Conservation (phyloP, 768 basidiomycete genomes). For the Lentinula sp. region DNA sequence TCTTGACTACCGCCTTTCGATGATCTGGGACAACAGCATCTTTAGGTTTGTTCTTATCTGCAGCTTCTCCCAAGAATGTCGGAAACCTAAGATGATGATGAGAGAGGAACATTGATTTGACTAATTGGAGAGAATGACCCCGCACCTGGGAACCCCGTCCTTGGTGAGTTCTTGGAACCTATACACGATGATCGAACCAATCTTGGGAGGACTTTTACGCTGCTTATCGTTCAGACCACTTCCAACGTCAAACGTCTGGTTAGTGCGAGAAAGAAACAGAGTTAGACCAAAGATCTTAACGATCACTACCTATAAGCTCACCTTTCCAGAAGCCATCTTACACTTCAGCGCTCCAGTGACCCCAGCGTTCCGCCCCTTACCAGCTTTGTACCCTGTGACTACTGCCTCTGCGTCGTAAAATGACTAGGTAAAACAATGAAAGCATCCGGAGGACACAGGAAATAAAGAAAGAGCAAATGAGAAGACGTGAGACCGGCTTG, state of each 20-base stretch:
- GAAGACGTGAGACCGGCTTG: too few relatives aligned
- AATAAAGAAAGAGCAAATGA: neutral
- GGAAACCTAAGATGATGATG: conserved; percentile 37
- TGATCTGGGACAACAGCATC: conserved; percentile 47
- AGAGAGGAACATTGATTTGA: neutral
- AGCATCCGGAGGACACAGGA: neutral
- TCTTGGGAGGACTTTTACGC: conserved; percentile 45
- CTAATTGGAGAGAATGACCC: neutral
- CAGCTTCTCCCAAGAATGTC: conserved; percentile 43
- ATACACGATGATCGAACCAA: conserved; percentile 51
- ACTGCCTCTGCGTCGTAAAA: conserved; percentile 58
- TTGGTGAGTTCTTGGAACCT: conserved; percentile 55
- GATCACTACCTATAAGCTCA: conserved; percentile 8
- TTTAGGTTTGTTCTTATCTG: conserved; percentile 48
- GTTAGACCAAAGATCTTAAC: neutral
- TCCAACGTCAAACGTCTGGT: conserved; percentile 50
- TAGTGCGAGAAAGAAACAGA: too few relatives aligned
- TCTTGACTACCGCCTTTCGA: conserved; percentile 17
- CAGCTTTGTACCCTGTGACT: conserved; percentile 50
- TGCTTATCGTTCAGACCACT: conserved; percentile 49
- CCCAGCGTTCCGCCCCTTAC: conserved; percentile 46
- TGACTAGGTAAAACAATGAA: conserved; percentile 22
- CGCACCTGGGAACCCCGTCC: conserved; percentile 50
- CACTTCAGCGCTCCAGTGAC: conserved; percentile 45
- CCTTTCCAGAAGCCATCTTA: conserved; percentile 59